Evolutionary conservation across 2,329 filamentous ascomycete species (phyloP).

Genomic region (Basipetospora sp.): DNA sequence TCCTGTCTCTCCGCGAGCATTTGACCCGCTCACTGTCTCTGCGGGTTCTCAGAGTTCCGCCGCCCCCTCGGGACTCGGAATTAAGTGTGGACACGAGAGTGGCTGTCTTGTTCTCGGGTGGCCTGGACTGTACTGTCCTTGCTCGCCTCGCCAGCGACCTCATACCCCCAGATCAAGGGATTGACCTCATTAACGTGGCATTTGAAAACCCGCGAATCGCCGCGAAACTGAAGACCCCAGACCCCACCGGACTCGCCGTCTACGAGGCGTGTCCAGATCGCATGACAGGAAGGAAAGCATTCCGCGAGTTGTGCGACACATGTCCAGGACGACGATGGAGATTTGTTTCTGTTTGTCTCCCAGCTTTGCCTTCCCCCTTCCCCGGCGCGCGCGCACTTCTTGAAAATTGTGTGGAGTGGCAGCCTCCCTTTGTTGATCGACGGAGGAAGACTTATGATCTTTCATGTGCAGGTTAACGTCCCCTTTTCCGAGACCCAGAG

Average conservation of each 20-base stretch:
- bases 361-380: not conserved
- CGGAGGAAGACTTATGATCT: not conserved
- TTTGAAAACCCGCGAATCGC: slow-evolving; percentile 81
- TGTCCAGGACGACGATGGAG: slow-evolving; percentile 64
- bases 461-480: slow-evolving; percentile 49
- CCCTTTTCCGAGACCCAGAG: slow-evolving; percentile 60
- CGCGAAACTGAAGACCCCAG: slow-evolving; percentile 30
- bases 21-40: slow-evolving; percentile 36
- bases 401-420: too few relatives aligned
- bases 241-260: slow-evolving; percentile 21
- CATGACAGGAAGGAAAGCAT: slow-evolving; percentile 67
- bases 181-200: slow-evolving; percentile 88
- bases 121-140: slow-evolving; percentile 80
- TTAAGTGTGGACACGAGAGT: slow-evolving; percentile 28
- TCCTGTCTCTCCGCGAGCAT: slow-evolving; percentile 38
- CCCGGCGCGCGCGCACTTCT: not conserved
- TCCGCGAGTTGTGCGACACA: slow-evolving; percentile 53
- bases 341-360: slow-evolving; percentile 56
- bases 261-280: slow-evolving; percentile 86
- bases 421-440: not conserved
- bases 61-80: slow-evolving; percentile 27
- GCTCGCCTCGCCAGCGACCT: slow-evolving; percentile 68
- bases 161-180: slow-evolving; percentile 49
- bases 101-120: slow-evolving; percentile 83
- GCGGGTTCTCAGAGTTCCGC: slow-evolving; percentile 51